These are phyloP conservation scores for Aureobasidium sp. DNA, from an alignment of 2,329 filamentous ascomycete species.

Conservation along the genomic window DNA sequence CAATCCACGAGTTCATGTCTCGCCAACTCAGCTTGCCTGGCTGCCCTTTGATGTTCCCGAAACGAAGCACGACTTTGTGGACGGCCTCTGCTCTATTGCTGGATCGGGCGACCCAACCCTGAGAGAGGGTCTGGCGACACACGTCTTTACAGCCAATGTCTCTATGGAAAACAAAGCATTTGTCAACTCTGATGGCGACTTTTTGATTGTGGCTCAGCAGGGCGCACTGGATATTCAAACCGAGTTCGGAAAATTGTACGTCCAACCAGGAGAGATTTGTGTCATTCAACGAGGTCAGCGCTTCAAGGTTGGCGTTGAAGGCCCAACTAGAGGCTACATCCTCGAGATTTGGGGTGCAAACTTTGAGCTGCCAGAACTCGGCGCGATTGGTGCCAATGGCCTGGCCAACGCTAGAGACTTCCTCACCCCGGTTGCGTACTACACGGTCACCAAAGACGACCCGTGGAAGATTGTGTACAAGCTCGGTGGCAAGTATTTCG, in stretches of 20 bases:
- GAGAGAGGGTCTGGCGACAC: constrained; percentile 42
- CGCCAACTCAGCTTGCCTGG: constrained; percentile 46
- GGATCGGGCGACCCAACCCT: constrained; percentile 46
- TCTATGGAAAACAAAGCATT: constrained; percentile 42
- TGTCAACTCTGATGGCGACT: constrained; percentile 37
- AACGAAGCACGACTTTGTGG: constrained; percentile 39
- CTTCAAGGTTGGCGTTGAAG: constrained; percentile 31
- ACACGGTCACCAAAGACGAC: constrained; percentile 31
- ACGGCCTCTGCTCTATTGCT: constrained; percentile 44
- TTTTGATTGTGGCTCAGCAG: constrained; percentile 32
- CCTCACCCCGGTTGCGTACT: constrained; percentile 31
- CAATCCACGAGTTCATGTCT: constrained; percentile 39
- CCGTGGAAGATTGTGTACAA: constrained; percentile 32
- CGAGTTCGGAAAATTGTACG: constrained; percentile 33
- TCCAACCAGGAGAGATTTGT: constrained; percentile 34
- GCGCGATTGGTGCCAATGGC: constrained; percentile 33
- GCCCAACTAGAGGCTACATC: constrained; percentile 35
- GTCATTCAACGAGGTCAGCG: constrained; percentile 34
- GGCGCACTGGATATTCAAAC: constrained; percentile 33
- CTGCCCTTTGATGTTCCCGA: constrained; percentile 34
- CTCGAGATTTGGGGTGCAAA: constrained; percentile 35
- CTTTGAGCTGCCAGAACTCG: constrained; percentile 34
- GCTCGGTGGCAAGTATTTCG: constrained; percentile 29
- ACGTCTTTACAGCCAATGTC: constrained; percentile 42
- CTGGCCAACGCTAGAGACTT: constrained; percentile 35